A percentile compares a stretch with the other conserved stretches of the same genome.
These are phyloP conservation scores for Boechera divaricarpa DNA, from an alignment of 345 rosid species.

Conservation along the genomic window DNA sequence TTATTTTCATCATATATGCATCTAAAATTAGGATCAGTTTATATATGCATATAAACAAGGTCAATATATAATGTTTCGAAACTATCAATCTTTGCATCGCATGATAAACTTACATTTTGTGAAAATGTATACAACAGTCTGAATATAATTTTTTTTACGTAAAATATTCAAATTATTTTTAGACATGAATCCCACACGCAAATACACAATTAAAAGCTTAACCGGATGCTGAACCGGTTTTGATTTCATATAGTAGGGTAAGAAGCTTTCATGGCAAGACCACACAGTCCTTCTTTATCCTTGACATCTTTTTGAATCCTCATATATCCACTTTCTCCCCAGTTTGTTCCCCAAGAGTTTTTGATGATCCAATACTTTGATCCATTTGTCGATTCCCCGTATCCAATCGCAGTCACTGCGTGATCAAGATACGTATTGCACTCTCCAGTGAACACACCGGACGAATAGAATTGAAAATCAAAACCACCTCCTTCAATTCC, in stretches of 20 bases:
- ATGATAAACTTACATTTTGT: slow-evolving; percentile 24
- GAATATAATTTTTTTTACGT: neutral
- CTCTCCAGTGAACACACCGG: slow-evolving; percentile 55
- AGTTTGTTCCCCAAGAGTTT: slow-evolving; percentile 67
- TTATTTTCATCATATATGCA: no score
- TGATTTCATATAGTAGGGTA: slow-evolving; percentile 51
- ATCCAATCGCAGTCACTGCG: slow-evolving; percentile 61
- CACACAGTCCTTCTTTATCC: slow-evolving; percentile 55
- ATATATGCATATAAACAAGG: no score
- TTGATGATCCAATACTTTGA: slow-evolving; percentile 63
- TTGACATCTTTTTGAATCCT: slow-evolving; percentile 51
- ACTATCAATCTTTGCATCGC: slow-evolving; percentile 7
- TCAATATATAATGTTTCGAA: neutral
- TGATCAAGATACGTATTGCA: slow-evolving; percentile 55
- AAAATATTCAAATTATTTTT: slow-evolving; percentile 11
- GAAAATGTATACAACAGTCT: slow-evolving; percentile 18
- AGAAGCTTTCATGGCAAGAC: slow-evolving; percentile 65
- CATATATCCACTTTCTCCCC: slow-evolving; percentile 75
- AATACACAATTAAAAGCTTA: slow-evolving; percentile 13
- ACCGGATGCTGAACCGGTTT: slow-evolving; percentile 19
- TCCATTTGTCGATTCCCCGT: slow-evolving; percentile 42
- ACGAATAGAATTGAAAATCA: slow-evolving; percentile 55
- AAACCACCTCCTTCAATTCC: slow-evolving; percentile 53
- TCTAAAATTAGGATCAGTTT: no score
- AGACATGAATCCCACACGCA: slow-evolving; percentile 26